These are phyloP conservation scores for Venturia asperata DNA, from an alignment of 2,329 filamentous ascomycete species.

Conservation along the genomic window DNA sequence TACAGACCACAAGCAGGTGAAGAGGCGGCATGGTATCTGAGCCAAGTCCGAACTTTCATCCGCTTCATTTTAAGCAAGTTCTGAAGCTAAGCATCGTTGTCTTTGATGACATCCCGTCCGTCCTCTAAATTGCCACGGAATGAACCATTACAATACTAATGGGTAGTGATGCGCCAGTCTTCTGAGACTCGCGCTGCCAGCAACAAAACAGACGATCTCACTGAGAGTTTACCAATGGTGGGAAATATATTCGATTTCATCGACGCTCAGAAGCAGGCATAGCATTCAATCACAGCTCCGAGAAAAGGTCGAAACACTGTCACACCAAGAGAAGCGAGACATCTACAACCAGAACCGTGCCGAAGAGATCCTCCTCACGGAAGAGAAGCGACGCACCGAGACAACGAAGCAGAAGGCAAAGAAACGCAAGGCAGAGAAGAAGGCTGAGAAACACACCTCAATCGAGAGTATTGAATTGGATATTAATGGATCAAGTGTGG, in stretches of 20 bases:
- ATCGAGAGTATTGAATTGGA: too few relatives aligned
- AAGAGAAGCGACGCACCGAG: background rate
- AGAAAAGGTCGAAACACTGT: background rate
- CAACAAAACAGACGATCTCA: background rate
- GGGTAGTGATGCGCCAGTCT: too few relatives aligned
- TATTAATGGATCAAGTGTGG: too few relatives aligned
- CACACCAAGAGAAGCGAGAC: background rate
- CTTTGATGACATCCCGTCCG: too few relatives aligned
- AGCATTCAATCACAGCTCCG: background rate
- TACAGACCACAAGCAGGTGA: too few relatives aligned
- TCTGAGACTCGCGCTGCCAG: too few relatives aligned
- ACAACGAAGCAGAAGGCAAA: background rate
- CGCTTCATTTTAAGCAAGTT: too few relatives aligned
- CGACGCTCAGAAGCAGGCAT: background rate
- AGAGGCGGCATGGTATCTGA: too few relatives aligned
- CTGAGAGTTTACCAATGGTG: slow-evolving; percentile 8
- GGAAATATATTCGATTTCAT: background rate
- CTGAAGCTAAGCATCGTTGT: too few relatives aligned
- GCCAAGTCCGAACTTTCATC: too few relatives aligned
- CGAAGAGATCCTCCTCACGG: background rate
- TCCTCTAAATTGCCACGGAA: too few relatives aligned
- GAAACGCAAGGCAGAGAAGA: background rate
- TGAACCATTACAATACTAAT: too few relatives aligned
- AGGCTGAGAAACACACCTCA: background rate
- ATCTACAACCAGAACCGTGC: background rate